phyloP scores from a whole-genome alignment of 345 rosid genomes.

The Lumnitzera littorea region DNA sequence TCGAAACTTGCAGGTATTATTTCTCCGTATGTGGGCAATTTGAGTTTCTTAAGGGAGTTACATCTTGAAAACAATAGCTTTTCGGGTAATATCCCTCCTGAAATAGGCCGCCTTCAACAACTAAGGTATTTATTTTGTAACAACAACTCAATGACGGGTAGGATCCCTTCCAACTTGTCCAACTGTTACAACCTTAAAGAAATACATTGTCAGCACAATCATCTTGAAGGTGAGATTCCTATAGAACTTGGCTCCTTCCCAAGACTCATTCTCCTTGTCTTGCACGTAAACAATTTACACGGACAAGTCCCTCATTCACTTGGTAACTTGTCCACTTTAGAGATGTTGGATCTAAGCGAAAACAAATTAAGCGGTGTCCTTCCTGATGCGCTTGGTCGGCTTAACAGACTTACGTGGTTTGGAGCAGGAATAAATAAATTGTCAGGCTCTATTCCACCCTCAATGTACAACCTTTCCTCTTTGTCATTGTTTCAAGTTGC shows the following conservation, averaged over 20 bases:
- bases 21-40: conserved; percentile 17
- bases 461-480: background rate
- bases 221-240: conserved; percentile 9
- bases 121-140: background rate
- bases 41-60: conserved; percentile 14
- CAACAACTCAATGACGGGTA: conserved; percentile 8
- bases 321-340: conserved; percentile 13
- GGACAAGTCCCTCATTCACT: conserved; percentile 12
- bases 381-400: conserved; percentile 14
- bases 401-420: conserved; percentile 9
- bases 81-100: background rate
- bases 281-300: background rate
- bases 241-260: conserved; percentile 6
- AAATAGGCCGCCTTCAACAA: background rate
- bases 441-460: conserved; percentile 25
- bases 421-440: conserved; percentile 14
- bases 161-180: conserved; percentile 13
- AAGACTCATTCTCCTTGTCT: background rate
- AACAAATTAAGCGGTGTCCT: conserved; percentile 18
- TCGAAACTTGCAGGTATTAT: conserved; percentile 7
- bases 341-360: background rate
- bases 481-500: conserved; percentile 7
- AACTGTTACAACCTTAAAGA: conserved; percentile 4
- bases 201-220: conserved; percentile 9
- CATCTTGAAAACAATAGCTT: conserved; percentile 4